Evolutionary conservation across 176 grass and related monocot species (phyloP).

Genomic region (Chrysopogon serrulatus): DNA sequence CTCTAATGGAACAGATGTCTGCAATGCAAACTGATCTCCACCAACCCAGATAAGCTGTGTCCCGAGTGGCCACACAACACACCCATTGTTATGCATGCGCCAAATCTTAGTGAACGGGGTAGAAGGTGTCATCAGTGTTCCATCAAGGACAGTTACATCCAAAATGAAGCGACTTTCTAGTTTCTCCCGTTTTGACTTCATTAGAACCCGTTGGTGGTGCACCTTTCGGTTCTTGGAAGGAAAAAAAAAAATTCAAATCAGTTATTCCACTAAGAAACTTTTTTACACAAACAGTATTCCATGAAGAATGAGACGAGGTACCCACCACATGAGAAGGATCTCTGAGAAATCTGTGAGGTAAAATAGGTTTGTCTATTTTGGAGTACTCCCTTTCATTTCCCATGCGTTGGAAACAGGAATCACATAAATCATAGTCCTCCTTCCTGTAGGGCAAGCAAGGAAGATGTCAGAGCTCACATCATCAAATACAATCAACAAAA

Average conservation of each 20-base stretch:
- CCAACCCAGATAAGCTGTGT: conserved; percentile 85
- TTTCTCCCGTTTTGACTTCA: conserved; percentile 53
- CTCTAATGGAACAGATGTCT: conserved; percentile 58
- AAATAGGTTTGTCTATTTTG: conserved; percentile 49
- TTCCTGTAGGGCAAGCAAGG: conserved; percentile 43
- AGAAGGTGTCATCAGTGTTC: conserved; percentile 69
- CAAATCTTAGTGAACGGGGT: conserved; percentile 90
- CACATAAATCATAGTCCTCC: conserved; percentile 89
- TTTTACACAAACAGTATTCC: not conserved
- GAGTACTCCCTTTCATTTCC: conserved; percentile 58
- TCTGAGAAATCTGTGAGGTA: conserved; percentile 2
- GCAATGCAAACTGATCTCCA: conserved; percentile 63
- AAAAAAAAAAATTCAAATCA: not conserved
- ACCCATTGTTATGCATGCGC: conserved; percentile 89
- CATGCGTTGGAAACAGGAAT: conserved; percentile 60
- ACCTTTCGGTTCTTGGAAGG: conserved; percentile 39
- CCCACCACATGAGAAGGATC: conserved; percentile 39
- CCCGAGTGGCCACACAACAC: conserved; percentile 62
- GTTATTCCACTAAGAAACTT: not conserved
- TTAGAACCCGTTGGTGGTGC: conserved; percentile 11
- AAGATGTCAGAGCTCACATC: conserved; percentile 2
- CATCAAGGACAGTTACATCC: conserved; percentile 81
- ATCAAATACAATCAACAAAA: not conserved
- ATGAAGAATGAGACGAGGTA: not conserved
- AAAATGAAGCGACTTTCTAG: conserved; percentile 90